A percentile compares a stretch with the other conserved stretches of the same genome.
Conservation (phyloP, 768 basidiomycete genomes). For the Pleurotus djamor region DNA sequence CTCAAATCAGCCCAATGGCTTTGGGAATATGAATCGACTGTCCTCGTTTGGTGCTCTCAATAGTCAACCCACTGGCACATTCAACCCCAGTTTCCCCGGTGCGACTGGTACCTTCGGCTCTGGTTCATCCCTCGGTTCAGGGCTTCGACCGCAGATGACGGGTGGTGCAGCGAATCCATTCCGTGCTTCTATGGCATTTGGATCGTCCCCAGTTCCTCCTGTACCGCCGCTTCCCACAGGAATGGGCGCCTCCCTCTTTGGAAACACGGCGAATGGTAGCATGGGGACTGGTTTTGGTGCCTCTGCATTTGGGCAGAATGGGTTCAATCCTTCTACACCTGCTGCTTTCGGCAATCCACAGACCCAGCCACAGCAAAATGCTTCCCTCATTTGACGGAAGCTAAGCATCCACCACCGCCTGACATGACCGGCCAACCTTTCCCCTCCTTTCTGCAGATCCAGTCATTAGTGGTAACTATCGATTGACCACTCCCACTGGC, state of each 20-base stretch:
- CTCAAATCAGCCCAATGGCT: conserved; percentile 9
- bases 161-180: conserved; percentile 66
- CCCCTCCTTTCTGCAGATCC: not conserved
- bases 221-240: conserved; percentile 16
- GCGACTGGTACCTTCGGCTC: conserved; percentile 15
- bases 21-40: conserved; percentile 30
- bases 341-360: not conserved
- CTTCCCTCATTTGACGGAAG: conserved; percentile 48
- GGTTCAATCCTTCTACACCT: not conserved
- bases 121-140: conserved; percentile 40
- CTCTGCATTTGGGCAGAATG: conserved; percentile 7
- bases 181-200: conserved; percentile 48
- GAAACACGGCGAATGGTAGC: not conserved
- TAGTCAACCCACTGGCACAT: conserved; percentile 35
- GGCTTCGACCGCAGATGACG: conserved; percentile 62
- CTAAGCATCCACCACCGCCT: conserved; percentile 1
- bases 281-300: not conserved
- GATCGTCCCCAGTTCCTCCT: conserved; percentile 7
- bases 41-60: conserved; percentile 22
- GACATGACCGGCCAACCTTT: conserved; percentile 15
- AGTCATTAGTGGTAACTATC: too few species aligned
- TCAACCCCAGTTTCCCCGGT: conserved; percentile 31
- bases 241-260: conserved; percentile 5
- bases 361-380: conserved; percentile 36
- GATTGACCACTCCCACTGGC: too few species aligned